phyloP scores from a whole-genome alignment of 805 yeast species.

The Yarrowia yakushimensis region DNA sequence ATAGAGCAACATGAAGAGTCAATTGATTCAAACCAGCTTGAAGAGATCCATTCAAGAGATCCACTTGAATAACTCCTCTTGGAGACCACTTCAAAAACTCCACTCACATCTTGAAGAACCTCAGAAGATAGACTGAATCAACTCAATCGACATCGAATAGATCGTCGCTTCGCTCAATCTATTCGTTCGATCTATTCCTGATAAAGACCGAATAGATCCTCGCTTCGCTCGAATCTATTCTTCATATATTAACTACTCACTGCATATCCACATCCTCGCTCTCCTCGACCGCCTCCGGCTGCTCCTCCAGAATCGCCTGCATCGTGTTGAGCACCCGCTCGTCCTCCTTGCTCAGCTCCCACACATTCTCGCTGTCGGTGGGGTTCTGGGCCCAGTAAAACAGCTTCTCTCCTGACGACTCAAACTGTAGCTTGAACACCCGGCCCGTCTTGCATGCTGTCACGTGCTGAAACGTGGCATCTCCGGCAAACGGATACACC shows the following conservation, averaged over 20 bases:
- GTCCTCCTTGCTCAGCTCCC: slow-evolving; percentile 58
- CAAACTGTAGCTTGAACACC: slow-evolving; percentile 64
- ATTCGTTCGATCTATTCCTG: too few species aligned
- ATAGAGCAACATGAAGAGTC: too few species aligned
- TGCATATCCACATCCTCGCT: slow-evolving; percentile 32
- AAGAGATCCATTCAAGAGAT: too few species aligned
- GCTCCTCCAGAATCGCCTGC: slow-evolving; percentile 36
- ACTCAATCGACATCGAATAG: too few species aligned
- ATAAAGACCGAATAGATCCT: too few species aligned
- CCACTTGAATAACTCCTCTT: too few species aligned
- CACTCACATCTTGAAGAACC: too few species aligned
- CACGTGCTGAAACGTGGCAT: slow-evolving; percentile 71
- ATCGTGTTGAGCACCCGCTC: slow-evolving; percentile 48
- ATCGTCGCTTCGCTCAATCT: too few species aligned
- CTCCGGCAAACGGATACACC: slow-evolving; percentile 76
- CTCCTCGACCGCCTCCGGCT: slow-evolving; percentile 40
- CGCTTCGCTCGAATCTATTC: too few species aligned
- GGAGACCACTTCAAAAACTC: too few species aligned
- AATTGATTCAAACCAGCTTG: too few species aligned
- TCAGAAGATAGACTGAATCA: too few species aligned
- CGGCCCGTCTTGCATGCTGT: slow-evolving; percentile 71
- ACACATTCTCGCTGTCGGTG: slow-evolving; percentile 56
- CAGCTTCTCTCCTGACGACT: slow-evolving; percentile 56
- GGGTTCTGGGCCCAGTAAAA: slow-evolving; percentile 73
- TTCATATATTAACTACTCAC: slow-evolving; percentile 25